These are phyloP conservation scores for Borovskyia barvae DNA, from an alignment of 208 protist genomes.

Conservation along the genomic window DNA sequence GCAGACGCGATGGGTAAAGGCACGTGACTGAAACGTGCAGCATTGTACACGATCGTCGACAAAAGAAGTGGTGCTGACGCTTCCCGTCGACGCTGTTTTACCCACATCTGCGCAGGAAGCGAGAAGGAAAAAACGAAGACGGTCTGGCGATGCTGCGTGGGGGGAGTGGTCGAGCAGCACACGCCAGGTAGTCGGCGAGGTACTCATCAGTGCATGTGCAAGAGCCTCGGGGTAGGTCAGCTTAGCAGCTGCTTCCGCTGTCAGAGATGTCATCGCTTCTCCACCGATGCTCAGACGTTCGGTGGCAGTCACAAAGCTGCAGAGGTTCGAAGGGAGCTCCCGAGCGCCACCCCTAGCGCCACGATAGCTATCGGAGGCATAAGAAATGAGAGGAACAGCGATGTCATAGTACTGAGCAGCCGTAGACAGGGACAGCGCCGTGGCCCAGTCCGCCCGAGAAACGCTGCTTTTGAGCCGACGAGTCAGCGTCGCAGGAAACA, in stretches of 20 bases:
- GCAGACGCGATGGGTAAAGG: slow-evolving; percentile 40
- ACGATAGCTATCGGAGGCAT: neutral
- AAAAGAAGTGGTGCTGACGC: neutral
- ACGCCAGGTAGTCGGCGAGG: slow-evolving; percentile 6
- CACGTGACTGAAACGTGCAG: slow-evolving; percentile 48
- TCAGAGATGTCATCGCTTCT: too few species aligned
- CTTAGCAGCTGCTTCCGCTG: neutral
- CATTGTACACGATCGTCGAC: slow-evolving; percentile 24
- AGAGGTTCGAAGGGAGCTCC: slow-evolving; percentile 11
- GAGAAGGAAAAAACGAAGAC: slow-evolving; percentile 8
- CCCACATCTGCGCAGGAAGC: neutral
- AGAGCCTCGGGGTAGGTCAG: slow-evolving; percentile 5
- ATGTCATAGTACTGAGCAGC: slow-evolving; percentile 34
- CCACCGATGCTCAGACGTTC: too few species aligned
- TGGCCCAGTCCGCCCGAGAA: slow-evolving; percentile 9
- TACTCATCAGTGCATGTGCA: slow-evolving; percentile 1
- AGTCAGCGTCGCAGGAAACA: slow-evolving; percentile 66
- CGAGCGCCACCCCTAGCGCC: neutral
- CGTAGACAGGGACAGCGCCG: slow-evolving; percentile 27
- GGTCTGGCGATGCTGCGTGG: neutral
- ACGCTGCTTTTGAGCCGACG: slow-evolving; percentile 14
- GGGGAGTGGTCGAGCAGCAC: slow-evolving; percentile 3
- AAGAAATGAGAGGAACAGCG: slow-evolving; percentile 15
- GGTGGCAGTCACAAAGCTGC: too few species aligned
- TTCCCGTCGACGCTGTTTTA: neutral